phyloP scores from a whole-genome alignment of 1,284 basidiomycete species.

The Apiotrichum sp. region DNA sequence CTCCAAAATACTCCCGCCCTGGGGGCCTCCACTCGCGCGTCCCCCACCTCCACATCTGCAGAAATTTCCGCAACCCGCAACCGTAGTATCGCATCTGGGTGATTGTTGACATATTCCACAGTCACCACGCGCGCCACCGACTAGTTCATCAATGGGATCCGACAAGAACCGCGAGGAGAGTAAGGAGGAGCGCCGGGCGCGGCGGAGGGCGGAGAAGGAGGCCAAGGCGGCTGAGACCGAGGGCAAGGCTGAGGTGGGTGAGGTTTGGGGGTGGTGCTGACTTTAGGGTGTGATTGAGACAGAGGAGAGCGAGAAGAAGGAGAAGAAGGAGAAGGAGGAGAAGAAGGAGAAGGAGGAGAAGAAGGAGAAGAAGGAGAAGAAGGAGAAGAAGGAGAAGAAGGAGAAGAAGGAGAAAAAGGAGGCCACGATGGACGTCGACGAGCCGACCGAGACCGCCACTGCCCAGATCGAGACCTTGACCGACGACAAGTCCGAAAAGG shows the following conservation, averaged over 20 bases:
- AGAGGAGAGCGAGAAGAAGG: slow-evolving; percentile 3
- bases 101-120: background rate
- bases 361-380: slow-evolving; percentile 1
- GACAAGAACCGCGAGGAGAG: slow-evolving; percentile 16
- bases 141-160: background rate
- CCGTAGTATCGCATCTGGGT: no score
- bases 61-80: no score
- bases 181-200: slow-evolving; percentile 22
- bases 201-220: slow-evolving; percentile 14
- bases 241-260: background rate
- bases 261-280: background rate
- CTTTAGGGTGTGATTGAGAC: background rate
- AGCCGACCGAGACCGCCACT: background rate
- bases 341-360: background rate
- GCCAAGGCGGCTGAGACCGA: background rate
- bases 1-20: no score
- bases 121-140: background rate
- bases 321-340: background rate
- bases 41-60: no score
- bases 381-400: slow-evolving; percentile 4
- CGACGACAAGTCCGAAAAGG: background rate
- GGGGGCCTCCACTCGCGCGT: no score
- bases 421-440: slow-evolving; percentile 1
- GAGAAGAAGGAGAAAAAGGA: slow-evolving; percentile 14
- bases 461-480: no score